These are phyloP conservation scores for Incumbomyces lentus DNA, from an alignment of 2,329 filamentous ascomycete genomes.

Conservation along the genomic window DNA sequence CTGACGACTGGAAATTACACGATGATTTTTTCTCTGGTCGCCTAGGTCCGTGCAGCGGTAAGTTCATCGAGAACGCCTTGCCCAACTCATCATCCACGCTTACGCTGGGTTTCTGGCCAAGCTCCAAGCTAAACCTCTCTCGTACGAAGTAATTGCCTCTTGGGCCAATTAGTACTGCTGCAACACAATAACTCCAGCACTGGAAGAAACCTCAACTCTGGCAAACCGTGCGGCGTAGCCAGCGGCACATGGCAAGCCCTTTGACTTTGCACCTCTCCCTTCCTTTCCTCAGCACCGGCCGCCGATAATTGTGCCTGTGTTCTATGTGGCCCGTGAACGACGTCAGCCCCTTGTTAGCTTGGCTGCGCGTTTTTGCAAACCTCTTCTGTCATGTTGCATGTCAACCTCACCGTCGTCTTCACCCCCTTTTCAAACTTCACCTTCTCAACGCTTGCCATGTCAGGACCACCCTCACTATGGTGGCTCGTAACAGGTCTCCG, in stretches of 20 bases:
- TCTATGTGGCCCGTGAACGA: constrained; percentile 1
- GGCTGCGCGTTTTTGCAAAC: constrained; percentile 6
- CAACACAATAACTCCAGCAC: constrained; percentile 2
- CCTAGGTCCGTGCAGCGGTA: not conserved
- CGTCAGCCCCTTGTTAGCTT: constrained; percentile 5
- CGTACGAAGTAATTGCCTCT: not conserved
- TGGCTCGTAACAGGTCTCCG: constrained; percentile 18
- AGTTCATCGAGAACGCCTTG: not conserved
- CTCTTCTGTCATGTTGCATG: constrained; percentile 7
- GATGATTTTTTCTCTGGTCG: too few relatives aligned
- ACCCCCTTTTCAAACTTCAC: constrained; percentile 6
- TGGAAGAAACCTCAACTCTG: not conserved
- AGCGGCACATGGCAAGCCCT: not conserved
- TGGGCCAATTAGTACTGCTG: not conserved
- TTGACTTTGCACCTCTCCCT: not conserved
- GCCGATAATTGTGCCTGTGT: not conserved
- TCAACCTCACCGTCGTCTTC: constrained; percentile 13
- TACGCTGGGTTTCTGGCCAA: not conserved
- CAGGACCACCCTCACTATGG: not conserved
- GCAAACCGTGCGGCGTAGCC: constrained; percentile 1
- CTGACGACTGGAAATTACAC: not conserved
- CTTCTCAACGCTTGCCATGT: constrained; percentile 7
- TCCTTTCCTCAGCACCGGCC: not conserved
- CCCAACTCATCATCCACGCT: constrained; percentile 1
- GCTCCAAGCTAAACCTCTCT: not conserved